A percentile compares a stretch with the other conserved stretches of the same genome.
Conservation (phyloP, 495 filamentous ascomycete genomes). For the Aspergillus nanangensis region DNA sequence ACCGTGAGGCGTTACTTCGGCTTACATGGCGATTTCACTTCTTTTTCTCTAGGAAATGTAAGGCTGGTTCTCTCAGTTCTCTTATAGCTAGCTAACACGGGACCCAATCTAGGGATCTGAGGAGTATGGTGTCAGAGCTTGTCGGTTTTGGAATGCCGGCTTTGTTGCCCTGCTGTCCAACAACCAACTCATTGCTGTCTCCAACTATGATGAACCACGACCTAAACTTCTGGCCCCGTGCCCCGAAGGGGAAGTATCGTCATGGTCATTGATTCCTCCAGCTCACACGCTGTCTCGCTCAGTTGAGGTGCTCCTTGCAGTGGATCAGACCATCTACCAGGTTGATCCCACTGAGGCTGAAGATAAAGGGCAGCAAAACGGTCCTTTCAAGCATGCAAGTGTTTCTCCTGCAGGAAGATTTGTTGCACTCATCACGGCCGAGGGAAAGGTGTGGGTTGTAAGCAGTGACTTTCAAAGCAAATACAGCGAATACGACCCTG, state of each 20-base stretch:
- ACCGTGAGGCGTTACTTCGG: conserved; percentile 90
- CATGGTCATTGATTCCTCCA: conserved; percentile 87
- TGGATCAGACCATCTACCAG: conserved; percentile 77
- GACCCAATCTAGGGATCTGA: conserved; percentile 64
- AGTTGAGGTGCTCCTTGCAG: conserved; percentile 87
- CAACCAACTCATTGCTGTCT: conserved; percentile 81
- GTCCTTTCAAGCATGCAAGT: conserved; percentile 84
- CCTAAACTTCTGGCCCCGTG: conserved; percentile 76
- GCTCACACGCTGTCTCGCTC: conserved; percentile 88
- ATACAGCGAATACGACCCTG: conserved; percentile 86
- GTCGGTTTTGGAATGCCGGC: conserved; percentile 85
- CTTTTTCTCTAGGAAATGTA: conserved; percentile 91
- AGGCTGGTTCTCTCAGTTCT: conserved; percentile 1
- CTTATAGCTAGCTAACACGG: neutral
- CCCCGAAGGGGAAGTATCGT: conserved; percentile 73
- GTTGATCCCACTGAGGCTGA: conserved; percentile 86
- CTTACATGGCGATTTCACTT: conserved; percentile 87
- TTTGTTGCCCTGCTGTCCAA: conserved; percentile 92
- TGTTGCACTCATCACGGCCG: conserved; percentile 77
- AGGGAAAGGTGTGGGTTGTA: conserved; percentile 88
- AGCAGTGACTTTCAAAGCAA: conserved; percentile 90
- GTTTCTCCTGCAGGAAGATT: conserved; percentile 89
- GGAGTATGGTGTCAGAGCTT: conserved; percentile 78
- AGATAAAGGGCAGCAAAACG: conserved; percentile 83
- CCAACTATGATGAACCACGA: conserved; percentile 84